Evolutionary conservation across 2,329 filamentous ascomycete species (phyloP).

Genomic region (Ascochyta clinopodiicola): DNA sequence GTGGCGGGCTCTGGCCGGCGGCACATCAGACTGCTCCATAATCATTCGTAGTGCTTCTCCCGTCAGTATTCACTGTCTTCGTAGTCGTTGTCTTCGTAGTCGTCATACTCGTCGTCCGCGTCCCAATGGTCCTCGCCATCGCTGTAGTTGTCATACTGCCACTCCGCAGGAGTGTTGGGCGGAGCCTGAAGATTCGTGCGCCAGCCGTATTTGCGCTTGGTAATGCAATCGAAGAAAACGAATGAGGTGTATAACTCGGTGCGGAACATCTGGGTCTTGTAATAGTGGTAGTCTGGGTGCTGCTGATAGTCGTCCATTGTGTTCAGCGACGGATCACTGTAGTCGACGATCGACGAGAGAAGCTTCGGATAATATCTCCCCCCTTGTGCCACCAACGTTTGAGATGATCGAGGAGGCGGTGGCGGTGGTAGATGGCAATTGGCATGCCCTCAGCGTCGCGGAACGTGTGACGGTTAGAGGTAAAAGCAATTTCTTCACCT

Average conservation of each 20-base stretch:
- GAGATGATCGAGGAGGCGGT: conserved; percentile 27
- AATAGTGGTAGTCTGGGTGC: neutral
- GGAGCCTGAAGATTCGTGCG: neutral
- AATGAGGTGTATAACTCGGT: neutral
- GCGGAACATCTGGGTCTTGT: neutral
- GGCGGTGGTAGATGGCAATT: conserved; percentile 26
- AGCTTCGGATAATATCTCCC: conserved; percentile 22
- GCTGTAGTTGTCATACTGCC: neutral
- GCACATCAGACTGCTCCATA: neutral
- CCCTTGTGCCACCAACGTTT: conserved; percentile 35
- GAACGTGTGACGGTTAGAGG: conserved; percentile 33
- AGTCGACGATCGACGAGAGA: conserved; percentile 14
- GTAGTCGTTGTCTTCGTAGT: neutral
- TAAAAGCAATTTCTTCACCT: conserved; percentile 27
- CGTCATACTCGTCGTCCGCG: neutral
- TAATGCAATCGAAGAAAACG: neutral
- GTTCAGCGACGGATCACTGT: neutral
- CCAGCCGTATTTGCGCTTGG: neutral
- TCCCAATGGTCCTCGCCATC: neutral
- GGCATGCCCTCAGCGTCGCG: conserved; percentile 36
- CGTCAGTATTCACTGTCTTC: neutral
- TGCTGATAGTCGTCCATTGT: neutral
- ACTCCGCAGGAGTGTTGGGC: neutral
- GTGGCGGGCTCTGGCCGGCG: neutral
- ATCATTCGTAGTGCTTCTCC: neutral